Evolutionary conservation across 1,284 basidiomycete species (phyloP).

Genomic region (Porogramme epimiltina): DNA sequence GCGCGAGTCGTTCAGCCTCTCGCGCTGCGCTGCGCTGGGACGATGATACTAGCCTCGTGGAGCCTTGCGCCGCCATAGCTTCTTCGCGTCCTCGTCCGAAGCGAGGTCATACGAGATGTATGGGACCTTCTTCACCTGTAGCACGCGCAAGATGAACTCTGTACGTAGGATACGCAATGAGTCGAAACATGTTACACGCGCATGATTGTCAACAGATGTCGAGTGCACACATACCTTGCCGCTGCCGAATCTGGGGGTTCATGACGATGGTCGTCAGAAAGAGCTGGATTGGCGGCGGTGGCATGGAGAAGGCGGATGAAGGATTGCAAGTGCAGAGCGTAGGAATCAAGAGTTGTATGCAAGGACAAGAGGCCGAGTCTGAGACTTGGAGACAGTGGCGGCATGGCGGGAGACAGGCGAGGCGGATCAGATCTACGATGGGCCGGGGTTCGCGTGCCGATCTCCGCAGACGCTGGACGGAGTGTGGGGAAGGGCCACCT

Average conservation of each 20-base stretch:
- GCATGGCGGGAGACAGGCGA: not conserved
- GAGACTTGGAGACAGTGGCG: not conserved
- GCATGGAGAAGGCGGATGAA: constrained; percentile 53
- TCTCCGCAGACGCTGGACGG: not conserved
- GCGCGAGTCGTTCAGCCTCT: constrained; percentile 4
- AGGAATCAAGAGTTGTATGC: no score
- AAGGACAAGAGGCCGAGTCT: not conserved
- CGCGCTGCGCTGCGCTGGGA: not conserved
- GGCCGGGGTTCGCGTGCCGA: not conserved
- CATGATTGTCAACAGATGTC: not conserved
- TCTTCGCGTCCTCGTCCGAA: constrained; percentile 78
- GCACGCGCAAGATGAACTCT: constrained; percentile 75
- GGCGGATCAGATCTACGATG: constrained; percentile 1
- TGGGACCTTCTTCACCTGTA: constrained; percentile 81
- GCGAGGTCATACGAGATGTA: constrained; percentile 82
- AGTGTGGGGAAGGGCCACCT: constrained; percentile 12
- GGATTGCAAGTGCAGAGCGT: not conserved
- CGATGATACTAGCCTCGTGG: constrained; percentile 51
- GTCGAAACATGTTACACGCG: no score
- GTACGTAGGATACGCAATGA: not conserved
- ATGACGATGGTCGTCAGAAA: constrained; percentile 86
- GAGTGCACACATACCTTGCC: constrained; percentile 47
- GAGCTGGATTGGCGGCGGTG: constrained; percentile 75
- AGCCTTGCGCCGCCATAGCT: constrained; percentile 76
- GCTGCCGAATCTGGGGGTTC: constrained; percentile 70